Percentiles rank a stretch among this genome's conserved stretches.
These are phyloP conservation scores for Marasmius fiardii DNA, from an alignment of 1,284 basidiomycete genomes.

Conservation along the genomic window DNA sequence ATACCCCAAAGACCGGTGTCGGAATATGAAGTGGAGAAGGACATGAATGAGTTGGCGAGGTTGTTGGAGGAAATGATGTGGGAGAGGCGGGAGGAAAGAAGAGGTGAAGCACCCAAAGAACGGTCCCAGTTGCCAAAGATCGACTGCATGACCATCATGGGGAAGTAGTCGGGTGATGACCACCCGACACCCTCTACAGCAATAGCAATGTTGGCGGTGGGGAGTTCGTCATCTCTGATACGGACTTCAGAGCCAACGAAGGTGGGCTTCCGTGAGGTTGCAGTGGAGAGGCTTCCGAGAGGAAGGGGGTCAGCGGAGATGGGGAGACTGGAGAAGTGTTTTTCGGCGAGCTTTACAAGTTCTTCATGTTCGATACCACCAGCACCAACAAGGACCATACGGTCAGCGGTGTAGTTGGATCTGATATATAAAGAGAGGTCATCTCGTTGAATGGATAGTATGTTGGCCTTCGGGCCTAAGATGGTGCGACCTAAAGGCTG, in stretches of 20 bases:
- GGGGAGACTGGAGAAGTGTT: constrained; percentile 90
- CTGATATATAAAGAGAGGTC: constrained; percentile 93
- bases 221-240: constrained; percentile 88
- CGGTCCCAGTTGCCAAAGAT: constrained; percentile 99
- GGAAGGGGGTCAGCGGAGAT: constrained; percentile 87
- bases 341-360: constrained; percentile 92
- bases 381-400: constrained; percentile 97
- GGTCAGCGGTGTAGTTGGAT: constrained; percentile 98
- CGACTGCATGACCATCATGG: constrained; percentile 98
- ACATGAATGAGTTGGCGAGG: constrained; percentile 99
- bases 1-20: constrained; percentile 99
- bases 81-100: constrained; percentile 89
- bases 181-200: constrained; percentile 98
- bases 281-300: constrained; percentile 63
- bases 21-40: constrained; percentile 99
- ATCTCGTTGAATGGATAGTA: constrained; percentile 91
- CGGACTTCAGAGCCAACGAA: constrained; percentile 97
- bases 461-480: constrained; percentile 95
- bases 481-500: constrained; percentile 97
- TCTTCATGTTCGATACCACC: constrained; percentile 93
- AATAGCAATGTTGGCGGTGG: constrained; percentile 92
- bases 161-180: constrained; percentile 98
- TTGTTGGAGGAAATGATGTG: constrained; percentile 92
- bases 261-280: constrained; percentile 67
- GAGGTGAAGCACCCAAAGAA: constrained; percentile 86